Evolutionary conservation across 2,329 filamentous ascomycete species (phyloP).

Genomic region (Cladosporium sp.): DNA sequence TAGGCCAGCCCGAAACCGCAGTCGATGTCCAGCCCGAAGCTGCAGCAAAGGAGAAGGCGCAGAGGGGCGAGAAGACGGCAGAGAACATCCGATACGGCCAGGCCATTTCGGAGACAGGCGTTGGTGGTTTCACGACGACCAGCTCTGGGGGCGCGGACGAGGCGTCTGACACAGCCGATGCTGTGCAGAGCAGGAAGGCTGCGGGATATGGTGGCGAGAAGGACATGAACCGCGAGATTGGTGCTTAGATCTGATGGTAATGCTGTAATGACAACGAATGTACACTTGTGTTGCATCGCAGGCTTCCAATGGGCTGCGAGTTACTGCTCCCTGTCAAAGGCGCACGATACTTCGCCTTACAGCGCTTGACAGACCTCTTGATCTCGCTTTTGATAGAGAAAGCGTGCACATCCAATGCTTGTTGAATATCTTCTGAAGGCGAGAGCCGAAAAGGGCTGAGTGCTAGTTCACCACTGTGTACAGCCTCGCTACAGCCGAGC

Average conservation of each 20-base stretch:
- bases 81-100: conserved; percentile 59
- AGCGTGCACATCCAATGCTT: not conserved
- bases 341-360: not conserved
- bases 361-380: not conserved
- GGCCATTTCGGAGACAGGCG: conserved; percentile 56
- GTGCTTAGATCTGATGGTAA: conserved; percentile 38
- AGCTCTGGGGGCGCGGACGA: conserved; percentile 36
- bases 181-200: conserved; percentile 39
- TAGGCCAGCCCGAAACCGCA: conserved; percentile 43
- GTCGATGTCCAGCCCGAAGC: conserved; percentile 36
- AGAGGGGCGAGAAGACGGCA: conserved; percentile 47
- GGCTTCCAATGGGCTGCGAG: not conserved
- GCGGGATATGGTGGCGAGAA: conserved; percentile 41
- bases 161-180: conserved; percentile 33
- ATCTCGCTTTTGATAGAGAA: not conserved
- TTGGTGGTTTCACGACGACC: conserved; percentile 54
- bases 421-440: not conserved
- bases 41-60: conserved; percentile 36
- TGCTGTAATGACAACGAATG: conserved; percentile 29
- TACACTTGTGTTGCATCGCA: not conserved
- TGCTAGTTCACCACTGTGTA: not conserved
- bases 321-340: not conserved
- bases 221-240: conserved; percentile 50
- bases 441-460: not conserved
- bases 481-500: not conserved